Evolutionary conservation across 768 basidiomycete genomes (phyloP).

Genomic region (Boletales sp.): DNA sequence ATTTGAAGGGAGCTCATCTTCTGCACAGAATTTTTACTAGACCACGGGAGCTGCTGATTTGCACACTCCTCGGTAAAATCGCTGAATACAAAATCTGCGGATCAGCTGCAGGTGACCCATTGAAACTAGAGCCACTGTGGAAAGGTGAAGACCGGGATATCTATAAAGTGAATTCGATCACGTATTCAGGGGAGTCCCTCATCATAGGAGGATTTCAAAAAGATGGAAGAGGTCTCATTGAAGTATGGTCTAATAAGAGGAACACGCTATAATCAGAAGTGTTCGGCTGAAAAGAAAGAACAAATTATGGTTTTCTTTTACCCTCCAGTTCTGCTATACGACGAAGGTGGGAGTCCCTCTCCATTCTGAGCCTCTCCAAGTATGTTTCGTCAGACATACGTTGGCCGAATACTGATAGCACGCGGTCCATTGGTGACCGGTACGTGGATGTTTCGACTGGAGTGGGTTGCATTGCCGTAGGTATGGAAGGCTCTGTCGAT

Average conservation of each 20-base stretch:
- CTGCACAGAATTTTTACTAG: slow-evolving; percentile 47
- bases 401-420: slow-evolving; percentile 32
- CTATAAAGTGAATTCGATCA: slow-evolving; percentile 65
- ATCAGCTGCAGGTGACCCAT: slow-evolving; percentile 33
- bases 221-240: slow-evolving; percentile 58
- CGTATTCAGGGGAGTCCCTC: slow-evolving; percentile 44
- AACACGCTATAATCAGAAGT: neutral
- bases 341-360: slow-evolving; percentile 51
- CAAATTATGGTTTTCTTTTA: slow-evolving; percentile 33
- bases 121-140: slow-evolving; percentile 47
- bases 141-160: slow-evolving; percentile 38
- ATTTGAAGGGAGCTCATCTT: slow-evolving; percentile 1
- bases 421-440: slow-evolving; percentile 32
- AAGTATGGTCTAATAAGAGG: slow-evolving; percentile 46
- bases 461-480: slow-evolving; percentile 15
- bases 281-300: neutral
- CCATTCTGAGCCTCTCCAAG: slow-evolving; percentile 51
- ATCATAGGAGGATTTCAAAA: slow-evolving; percentile 59
- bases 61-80: slow-evolving; percentile 60
- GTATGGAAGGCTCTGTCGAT: neutral
- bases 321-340: slow-evolving; percentile 52
- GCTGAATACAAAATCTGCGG: slow-evolving; percentile 45
- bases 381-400: slow-evolving; percentile 74
- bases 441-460: neutral
- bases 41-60: slow-evolving; percentile 45